phyloP scores from a whole-genome alignment of 257 asterid genomes.

The Fraxinus anomala region DNA sequence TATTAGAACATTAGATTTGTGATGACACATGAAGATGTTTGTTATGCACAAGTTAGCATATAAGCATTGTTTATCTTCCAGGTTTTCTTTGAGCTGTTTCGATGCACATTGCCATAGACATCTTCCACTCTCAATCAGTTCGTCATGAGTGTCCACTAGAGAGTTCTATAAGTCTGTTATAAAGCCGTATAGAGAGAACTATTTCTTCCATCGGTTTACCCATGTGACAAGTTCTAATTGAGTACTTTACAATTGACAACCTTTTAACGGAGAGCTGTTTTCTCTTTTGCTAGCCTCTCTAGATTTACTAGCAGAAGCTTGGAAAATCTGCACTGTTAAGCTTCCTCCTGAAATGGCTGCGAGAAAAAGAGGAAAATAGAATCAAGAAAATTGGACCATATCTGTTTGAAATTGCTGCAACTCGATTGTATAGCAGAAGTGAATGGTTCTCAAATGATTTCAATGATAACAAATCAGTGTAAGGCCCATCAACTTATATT shows the following conservation, averaged over 20 bases:
- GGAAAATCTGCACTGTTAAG: conserved; percentile 49
- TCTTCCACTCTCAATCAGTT: background rate
- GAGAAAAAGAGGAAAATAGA: too few species aligned
- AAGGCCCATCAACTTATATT: too few species aligned
- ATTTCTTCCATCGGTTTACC: too few species aligned
- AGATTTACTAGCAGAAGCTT: conserved; percentile 27
- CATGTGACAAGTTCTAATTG: too few species aligned
- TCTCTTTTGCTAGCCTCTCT: conserved; percentile 16
- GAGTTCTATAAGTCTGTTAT: too few species aligned
- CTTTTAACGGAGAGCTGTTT: conserved; percentile 1
- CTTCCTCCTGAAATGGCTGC: conserved; percentile 51
- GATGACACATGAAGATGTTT: background rate
- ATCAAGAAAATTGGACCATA: too few species aligned
- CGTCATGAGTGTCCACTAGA: background rate
- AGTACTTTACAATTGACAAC: too few species aligned
- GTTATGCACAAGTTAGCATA: background rate
- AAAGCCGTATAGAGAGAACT: too few species aligned
- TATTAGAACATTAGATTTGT: background rate
- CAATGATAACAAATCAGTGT: too few species aligned
- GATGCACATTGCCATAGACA: background rate
- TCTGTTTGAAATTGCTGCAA: too few species aligned
- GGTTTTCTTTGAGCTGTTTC: background rate
- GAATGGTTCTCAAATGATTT: too few species aligned
- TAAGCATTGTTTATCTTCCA: background rate
- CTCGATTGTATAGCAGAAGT: too few species aligned